A percentile compares a stretch with the other conserved stretches of the same genome.
Evolutionary conservation across 192 early-diverging fungal genomes (phyloP).

Genomic region (Spizellomyces punctatus): DNA sequence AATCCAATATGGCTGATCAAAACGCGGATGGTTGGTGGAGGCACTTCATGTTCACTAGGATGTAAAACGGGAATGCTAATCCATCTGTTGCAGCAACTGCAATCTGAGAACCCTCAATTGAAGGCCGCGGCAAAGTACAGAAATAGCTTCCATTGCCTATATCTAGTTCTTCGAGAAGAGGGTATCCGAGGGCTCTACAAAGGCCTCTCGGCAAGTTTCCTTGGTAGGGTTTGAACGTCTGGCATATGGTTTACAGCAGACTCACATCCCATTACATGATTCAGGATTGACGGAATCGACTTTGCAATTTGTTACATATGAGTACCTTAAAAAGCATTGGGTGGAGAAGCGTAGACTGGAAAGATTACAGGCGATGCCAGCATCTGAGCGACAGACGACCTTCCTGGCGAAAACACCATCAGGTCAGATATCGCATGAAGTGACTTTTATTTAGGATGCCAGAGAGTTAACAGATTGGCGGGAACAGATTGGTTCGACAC

Average conservation of each 20-base stretch:
- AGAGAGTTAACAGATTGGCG: background rate
- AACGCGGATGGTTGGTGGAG: conserved; percentile 71
- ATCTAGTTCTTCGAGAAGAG: conserved; percentile 72
- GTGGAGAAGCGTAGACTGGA: conserved; percentile 24
- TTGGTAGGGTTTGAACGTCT: conserved; percentile 50
- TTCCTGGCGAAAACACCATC: conserved; percentile 10
- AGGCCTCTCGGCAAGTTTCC: conserved; percentile 86
- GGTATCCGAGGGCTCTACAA: conserved; percentile 85
- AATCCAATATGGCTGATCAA: conserved; percentile 99
- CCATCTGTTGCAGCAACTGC: conserved; percentile 64
- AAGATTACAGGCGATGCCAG: conserved; percentile 3
- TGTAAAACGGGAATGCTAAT: background rate
- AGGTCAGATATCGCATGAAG: background rate
- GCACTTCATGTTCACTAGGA: background rate
- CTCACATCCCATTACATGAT: background rate
- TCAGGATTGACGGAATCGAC: conserved; percentile 85
- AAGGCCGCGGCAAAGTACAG: conserved; percentile 52
- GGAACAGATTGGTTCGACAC: conserved; percentile 76
- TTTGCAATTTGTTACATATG: conserved; percentile 96
- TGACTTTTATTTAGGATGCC: background rate
- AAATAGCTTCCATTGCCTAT: conserved; percentile 78
- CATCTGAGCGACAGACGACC: background rate
- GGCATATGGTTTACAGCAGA: background rate
- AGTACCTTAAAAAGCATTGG: conserved; percentile 76
- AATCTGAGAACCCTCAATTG: conserved; percentile 45